phyloP scores from a whole-genome alignment of 805 yeast genomes.

The Teunomyces atbi region DNA sequence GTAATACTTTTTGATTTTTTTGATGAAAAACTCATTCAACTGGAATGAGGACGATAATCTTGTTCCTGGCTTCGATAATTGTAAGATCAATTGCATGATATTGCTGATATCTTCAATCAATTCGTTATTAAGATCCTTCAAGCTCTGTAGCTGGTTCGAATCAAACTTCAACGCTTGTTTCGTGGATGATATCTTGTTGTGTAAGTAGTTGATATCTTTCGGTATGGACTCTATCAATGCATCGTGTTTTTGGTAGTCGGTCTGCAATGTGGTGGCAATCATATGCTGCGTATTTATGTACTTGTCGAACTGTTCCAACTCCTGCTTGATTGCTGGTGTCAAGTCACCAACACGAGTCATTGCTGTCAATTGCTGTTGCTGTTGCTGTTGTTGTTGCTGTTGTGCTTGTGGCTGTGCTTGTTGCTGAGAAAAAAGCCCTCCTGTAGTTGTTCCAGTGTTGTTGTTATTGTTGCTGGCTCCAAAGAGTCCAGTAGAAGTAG shows the following conservation, averaged over 20 bases:
- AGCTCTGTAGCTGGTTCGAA: slow-evolving; percentile 31
- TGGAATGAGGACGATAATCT: slow-evolving; percentile 54
- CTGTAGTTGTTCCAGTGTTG: neutral
- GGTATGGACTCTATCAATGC: slow-evolving; percentile 70
- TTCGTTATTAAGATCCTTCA: slow-evolving; percentile 39
- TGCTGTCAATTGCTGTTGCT: slow-evolving; percentile 55
- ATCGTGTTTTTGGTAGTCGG: slow-evolving; percentile 60
- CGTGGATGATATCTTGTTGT: slow-evolving; percentile 58
- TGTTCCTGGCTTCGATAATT: slow-evolving; percentile 52
- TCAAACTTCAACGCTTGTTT: slow-evolving; percentile 61
- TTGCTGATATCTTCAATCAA: slow-evolving; percentile 50
- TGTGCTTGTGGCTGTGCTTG: slow-evolving; percentile 15
- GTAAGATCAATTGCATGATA: slow-evolving; percentile 53
- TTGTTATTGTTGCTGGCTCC: slow-evolving; percentile 4
- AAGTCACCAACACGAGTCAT: slow-evolving; percentile 74
- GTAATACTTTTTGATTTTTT: slow-evolving; percentile 50
- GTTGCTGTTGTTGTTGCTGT: slow-evolving; percentile 43
- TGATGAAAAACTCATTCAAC: slow-evolving; percentile 53
- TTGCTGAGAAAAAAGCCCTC: slow-evolving; percentile 8
- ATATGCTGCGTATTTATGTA: slow-evolving; percentile 73
- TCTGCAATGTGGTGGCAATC: slow-evolving; percentile 64
- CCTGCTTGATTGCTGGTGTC: slow-evolving; percentile 67
- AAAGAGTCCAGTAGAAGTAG: slow-evolving; percentile 7
- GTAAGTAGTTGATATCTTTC: slow-evolving; percentile 63
- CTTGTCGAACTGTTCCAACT: slow-evolving; percentile 66